A percentile compares a stretch with the other conserved stretches of the same genome.
phyloP scores from a whole-genome alignment of 108 stramenopile genomes.

The Hondaea fermentalgiana region DNA sequence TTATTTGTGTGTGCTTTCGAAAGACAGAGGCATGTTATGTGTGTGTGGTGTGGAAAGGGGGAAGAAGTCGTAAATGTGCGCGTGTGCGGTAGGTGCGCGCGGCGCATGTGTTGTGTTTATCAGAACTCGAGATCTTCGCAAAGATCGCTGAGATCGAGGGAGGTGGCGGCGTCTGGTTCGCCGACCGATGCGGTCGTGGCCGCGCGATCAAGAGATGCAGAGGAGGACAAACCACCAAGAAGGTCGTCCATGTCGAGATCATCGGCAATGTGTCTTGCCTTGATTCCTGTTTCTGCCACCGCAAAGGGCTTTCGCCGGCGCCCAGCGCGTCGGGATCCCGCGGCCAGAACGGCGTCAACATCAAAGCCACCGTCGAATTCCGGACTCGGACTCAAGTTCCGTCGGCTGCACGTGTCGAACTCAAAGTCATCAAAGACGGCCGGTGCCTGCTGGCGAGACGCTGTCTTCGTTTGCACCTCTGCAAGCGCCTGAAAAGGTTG shows the following conservation, averaged over 20 bases:
- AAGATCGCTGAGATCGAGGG: not conserved
- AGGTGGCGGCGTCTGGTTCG: no score
- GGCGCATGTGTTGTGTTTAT: no score
- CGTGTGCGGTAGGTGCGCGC: no score
- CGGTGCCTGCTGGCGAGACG: not conserved
- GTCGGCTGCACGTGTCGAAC: not conserved
- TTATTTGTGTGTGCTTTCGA: no score
- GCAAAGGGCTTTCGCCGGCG: not conserved
- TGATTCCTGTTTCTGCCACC: not conserved
- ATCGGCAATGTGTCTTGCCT: not conserved
- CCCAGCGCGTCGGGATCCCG: not conserved
- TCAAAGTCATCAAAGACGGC: not conserved
- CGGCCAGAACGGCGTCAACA: not conserved
- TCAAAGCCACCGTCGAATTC: not conserved
- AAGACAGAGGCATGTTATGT: no score
- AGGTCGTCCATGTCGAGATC: not conserved
- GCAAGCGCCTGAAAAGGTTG: not conserved
- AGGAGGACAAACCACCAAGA: not conserved
- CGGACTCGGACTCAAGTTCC: not conserved
- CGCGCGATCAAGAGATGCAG: no score
- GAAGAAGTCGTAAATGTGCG: no score
- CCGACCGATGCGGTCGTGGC: no score
- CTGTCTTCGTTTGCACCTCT: not conserved
- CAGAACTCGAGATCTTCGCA: not conserved
- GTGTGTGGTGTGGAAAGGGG: no score